phyloP scores from a whole-genome alignment of 345 rosid genomes.

The Moringa oleifera region DNA sequence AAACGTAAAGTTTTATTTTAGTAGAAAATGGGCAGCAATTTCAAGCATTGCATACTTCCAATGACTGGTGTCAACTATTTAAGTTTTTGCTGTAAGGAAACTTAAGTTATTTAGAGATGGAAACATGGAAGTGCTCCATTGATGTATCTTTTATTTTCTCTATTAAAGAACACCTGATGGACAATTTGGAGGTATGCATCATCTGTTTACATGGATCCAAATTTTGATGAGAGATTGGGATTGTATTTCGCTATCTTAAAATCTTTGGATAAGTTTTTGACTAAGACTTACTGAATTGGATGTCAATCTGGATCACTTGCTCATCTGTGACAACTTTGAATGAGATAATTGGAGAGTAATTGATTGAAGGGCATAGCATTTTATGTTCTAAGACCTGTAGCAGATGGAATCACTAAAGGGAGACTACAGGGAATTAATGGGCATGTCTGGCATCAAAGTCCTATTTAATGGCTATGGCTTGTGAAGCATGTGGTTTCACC shows the following conservation, averaged over 20 bases:
- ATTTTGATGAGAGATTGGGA: conserved; percentile 15
- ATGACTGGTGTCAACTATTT: conserved; percentile 20
- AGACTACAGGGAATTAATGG: conserved; percentile 9
- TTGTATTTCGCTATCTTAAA: conserved; percentile 16
- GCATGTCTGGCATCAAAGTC: conserved; percentile 2
- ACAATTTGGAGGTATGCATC: conserved; percentile 24
- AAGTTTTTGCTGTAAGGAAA: conserved; percentile 38
- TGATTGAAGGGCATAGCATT: neutral
- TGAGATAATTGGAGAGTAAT: neutral
- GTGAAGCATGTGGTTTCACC: conserved; percentile 9
- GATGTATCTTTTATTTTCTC: conserved; percentile 29
- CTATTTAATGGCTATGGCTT: neutral
- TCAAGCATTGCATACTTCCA: conserved; percentile 24
- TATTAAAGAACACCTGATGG: conserved; percentile 17
- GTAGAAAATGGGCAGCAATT: conserved; percentile 27
- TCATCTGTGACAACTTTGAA: neutral
- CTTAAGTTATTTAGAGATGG: conserved; percentile 26
- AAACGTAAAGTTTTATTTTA: conserved; percentile 9
- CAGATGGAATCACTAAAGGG: conserved; percentile 6
- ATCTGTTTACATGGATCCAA: conserved; percentile 17
- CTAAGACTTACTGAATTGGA: conserved; percentile 2
- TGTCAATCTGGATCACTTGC: neutral
- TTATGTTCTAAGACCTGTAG: neutral
- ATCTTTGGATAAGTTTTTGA: conserved; percentile 16
- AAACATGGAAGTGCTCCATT: conserved; percentile 27